A percentile compares a stretch with the other conserved stretches of the same genome.
These are phyloP conservation scores for Amoebophrya sp. DNA, from an alignment of 169 alveolate genomes.

Conservation along the genomic window DNA sequence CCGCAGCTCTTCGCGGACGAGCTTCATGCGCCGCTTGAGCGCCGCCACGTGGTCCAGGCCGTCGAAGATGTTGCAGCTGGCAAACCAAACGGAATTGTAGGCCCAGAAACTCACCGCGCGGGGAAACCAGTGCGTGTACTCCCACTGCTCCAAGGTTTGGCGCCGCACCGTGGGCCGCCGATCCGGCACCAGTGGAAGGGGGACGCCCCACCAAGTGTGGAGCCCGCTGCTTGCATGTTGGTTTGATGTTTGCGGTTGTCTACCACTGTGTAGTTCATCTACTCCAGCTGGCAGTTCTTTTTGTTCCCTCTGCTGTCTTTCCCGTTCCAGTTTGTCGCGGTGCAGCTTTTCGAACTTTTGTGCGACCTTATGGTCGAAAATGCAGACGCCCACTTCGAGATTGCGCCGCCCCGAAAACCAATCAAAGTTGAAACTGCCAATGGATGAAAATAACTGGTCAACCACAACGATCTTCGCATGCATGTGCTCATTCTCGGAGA, in stretches of 20 bases:
- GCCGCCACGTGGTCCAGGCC: neutral
- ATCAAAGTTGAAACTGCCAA: neutral
- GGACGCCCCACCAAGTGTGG: neutral
- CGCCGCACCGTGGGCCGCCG: neutral
- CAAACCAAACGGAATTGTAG: neutral
- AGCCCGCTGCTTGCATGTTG: neutral
- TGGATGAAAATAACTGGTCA: neutral
- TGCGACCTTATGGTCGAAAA: neutral
- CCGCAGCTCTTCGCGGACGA: neutral
- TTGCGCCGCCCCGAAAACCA: neutral
- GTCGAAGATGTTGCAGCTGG: neutral
- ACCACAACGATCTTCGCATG: neutral
- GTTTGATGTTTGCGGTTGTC: too few species aligned
- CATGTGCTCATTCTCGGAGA: neutral
- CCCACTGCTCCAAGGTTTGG: neutral
- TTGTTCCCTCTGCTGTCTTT: neutral
- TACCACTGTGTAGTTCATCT: too few species aligned
- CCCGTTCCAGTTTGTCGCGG: neutral
- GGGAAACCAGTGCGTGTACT: neutral
- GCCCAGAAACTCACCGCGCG: neutral
- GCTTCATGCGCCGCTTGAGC: neutral
- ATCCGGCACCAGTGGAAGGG: neutral
- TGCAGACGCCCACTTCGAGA: neutral
- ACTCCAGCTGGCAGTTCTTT: too few species aligned
- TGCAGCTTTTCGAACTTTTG: neutral